Evolutionary conservation across 352 stramenopile genomes (phyloP), one percentile per base, ranked within the genome.

Genomic region (Globisporangium nodosum): DNA sequence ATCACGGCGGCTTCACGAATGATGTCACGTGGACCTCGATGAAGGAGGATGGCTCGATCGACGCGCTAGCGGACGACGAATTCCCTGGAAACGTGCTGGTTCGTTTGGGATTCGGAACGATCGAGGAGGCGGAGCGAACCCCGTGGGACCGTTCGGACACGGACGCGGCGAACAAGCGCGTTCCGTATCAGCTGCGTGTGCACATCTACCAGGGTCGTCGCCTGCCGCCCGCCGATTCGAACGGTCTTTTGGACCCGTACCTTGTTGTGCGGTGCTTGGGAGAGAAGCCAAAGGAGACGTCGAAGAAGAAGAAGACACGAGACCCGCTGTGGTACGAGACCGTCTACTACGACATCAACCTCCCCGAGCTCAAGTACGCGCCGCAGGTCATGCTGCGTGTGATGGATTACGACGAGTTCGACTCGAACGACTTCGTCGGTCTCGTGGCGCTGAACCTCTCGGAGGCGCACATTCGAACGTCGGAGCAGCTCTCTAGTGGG

Each of bases 261-360:
- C 60, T 94, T 24, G 71, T 92, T 21, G 73, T 93, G 13, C 78
- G 78, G 31, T 92, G 86, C 58, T 85, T 90, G 76, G 81, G 81
- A 5, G 80, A 89, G 40, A 90, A 96, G 52, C 60, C 76, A 1
- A 89, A 91, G 55, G 61, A 82, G 51, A 90, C 82, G 0, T 76
- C 75, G 12, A 76, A 79, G 20, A 89, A 92, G 67, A 81, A 78
- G 56, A 87, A 86, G 62, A 96, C 85, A 2, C 61, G 80, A 56
- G 83, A 96, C 60, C 85, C 87, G 13, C 60, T 88, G n/a, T 96
- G 73, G 67, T 96, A 96, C 69, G 78, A 96, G 63, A 96, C 85
- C 5, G 56, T 94, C 15, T 86, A 88, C 67, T 96, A 94, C 40
- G 81, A 95, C 49, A 82, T 94, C 21, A 90, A 91, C 46, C 59